Conservation (phyloP, 441 rosid species). For the Hura crepitans region DNA sequence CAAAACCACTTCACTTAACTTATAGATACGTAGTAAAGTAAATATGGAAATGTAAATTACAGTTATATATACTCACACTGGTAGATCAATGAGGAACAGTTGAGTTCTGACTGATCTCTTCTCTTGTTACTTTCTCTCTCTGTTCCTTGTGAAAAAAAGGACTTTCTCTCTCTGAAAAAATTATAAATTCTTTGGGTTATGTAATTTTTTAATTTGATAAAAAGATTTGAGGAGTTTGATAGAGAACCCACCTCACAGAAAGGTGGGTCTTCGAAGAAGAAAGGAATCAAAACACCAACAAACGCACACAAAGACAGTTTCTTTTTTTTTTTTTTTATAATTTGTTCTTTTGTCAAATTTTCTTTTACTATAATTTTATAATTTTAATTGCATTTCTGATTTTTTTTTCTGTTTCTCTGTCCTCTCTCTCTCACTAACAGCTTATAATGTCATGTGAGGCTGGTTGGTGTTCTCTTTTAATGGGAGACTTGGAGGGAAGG, state of each 20-base stretch:
- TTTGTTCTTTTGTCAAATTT: not conserved
- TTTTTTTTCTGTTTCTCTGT: constrained; percentile 11
- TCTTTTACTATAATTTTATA: constrained; percentile 8
- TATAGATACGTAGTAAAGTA: too few species aligned
- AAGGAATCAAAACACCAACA: constrained; percentile 37
- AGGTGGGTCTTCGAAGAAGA: constrained; percentile 32
- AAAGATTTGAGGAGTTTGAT: not conserved
- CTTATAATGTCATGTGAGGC: constrained; percentile 17
- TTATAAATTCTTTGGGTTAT: not conserved
- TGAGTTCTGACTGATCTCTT: not conserved
- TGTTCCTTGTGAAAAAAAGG: constrained; percentile 11
- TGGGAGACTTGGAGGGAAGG: constrained; percentile 18
- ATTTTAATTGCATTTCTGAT: not conserved
- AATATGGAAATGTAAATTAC: not conserved
- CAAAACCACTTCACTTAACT: too few species aligned
- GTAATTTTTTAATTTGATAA: not conserved
- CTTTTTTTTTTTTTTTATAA: not conserved
- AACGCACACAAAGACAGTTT: constrained; percentile 20
- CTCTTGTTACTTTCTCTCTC: constrained; percentile 15
- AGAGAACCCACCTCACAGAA: constrained; percentile 20
- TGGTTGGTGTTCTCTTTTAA: constrained; percentile 24
- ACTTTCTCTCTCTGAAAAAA: not conserved
- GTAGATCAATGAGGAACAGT: constrained; percentile 6
- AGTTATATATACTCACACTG: too few species aligned
- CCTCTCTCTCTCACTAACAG: constrained; percentile 5